Evolutionary conservation across 257 asterid genomes (phyloP).

Genomic region (Osmanthus fragrans): DNA sequence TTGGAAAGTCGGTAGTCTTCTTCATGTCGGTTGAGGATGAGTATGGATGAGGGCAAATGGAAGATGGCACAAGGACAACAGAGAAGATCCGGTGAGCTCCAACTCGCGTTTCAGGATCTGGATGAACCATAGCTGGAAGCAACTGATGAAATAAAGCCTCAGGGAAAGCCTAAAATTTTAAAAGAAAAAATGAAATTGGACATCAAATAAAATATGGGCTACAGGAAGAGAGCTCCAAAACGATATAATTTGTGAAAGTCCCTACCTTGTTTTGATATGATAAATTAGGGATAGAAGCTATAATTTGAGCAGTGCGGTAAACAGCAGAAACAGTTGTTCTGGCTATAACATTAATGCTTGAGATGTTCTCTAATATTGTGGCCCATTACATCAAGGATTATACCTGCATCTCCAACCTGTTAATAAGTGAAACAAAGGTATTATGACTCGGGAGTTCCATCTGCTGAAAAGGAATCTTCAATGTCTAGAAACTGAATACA

Average conservation of each 20-base stretch:
- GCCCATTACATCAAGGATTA: slow-evolving; percentile 93
- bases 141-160: slow-evolving; percentile 95
- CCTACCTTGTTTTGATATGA: slow-evolving; percentile 78
- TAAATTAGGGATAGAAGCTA: slow-evolving; percentile 69
- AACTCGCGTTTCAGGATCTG: slow-evolving; percentile 84
- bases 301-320: slow-evolving; percentile 79
- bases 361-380: slow-evolving; percentile 79
- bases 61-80: slow-evolving; percentile 91
- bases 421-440: slow-evolving; percentile 19
- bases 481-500: neutral
- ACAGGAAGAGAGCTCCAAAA: neutral
- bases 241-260: neutral
- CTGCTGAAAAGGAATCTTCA: neutral
- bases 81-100: slow-evolving; percentile 95
- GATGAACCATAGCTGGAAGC: slow-evolving; percentile 93
- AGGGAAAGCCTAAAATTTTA: slow-evolving; percentile 73
- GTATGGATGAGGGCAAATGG: slow-evolving; percentile 60
- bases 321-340: slow-evolving; percentile 85
- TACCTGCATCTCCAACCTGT: slow-evolving; percentile 95
- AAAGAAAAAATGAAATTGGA: neutral
- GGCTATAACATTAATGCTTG: slow-evolving; percentile 75
- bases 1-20: slow-evolving; percentile 54
- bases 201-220: neutral
- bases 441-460: slow-evolving; percentile 4
- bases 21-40: slow-evolving; percentile 32